phyloP scores from a whole-genome alignment of 2,329 filamentous ascomycete genomes.

The Dactylonectria macrodidyma region DNA sequence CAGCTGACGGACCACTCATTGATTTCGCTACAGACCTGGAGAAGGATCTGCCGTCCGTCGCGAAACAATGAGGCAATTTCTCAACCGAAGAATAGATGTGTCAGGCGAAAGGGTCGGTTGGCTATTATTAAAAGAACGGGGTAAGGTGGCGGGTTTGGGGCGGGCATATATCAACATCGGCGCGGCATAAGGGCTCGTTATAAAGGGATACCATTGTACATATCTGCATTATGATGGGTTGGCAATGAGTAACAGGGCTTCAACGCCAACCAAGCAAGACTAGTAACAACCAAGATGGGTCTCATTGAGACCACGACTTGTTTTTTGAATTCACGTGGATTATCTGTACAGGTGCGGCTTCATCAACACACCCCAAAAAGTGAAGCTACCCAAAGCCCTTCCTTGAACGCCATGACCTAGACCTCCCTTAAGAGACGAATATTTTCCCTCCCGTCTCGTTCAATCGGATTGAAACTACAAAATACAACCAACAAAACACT shows the following conservation, averaged over 20 bases:
- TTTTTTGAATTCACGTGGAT: constrained; percentile 38
- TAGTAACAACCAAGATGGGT: constrained; percentile 27
- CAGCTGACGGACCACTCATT: constrained; percentile 65
- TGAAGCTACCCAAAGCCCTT: constrained; percentile 37
- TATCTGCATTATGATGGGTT: constrained; percentile 43
- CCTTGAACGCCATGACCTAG: constrained; percentile 48
- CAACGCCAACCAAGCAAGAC: constrained; percentile 42
- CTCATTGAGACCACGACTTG: constrained; percentile 24
- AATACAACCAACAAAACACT: constrained; percentile 43
- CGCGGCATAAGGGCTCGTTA: constrained; percentile 45
- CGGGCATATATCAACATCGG: constrained; percentile 46
- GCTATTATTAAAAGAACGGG: constrained; percentile 38
- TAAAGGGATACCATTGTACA: constrained; percentile 46
- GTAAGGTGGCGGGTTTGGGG: constrained; percentile 33
- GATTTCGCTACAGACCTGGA: constrained; percentile 71
- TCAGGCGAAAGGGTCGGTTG: constrained; percentile 29
- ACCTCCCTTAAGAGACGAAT: constrained; percentile 33
- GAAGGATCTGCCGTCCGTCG: constrained; percentile 60
- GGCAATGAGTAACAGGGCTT: constrained; percentile 47
- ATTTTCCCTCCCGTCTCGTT: constrained; percentile 18
- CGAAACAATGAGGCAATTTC: constrained; percentile 41
- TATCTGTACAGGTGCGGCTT: constrained; percentile 37
- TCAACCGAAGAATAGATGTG: constrained; percentile 34
- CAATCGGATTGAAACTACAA: constrained; percentile 19
- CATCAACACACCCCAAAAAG: constrained; percentile 37